Conservation (phyloP, 768 basidiomycete species). For the Boletus subcaerulescens region DNA sequence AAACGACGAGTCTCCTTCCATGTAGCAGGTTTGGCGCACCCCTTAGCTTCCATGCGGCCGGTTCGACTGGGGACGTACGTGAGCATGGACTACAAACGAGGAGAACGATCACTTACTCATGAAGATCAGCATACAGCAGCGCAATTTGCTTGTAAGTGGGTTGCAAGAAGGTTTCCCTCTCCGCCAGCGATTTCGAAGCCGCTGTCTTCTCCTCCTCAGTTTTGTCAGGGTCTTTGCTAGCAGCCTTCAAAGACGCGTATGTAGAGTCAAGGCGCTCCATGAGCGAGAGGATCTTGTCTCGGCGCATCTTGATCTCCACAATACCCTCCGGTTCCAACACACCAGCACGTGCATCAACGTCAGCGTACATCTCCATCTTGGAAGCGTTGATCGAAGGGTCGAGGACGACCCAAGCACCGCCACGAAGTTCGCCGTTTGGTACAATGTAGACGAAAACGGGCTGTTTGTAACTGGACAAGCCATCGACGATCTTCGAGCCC, state of each 20-base stretch:
- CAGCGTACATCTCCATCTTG: constrained; percentile 99
- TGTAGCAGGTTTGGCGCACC: constrained; percentile 79
- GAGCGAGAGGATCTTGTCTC: constrained; percentile 82
- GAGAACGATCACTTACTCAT: constrained; percentile 63
- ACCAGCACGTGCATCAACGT: constrained; percentile 93
- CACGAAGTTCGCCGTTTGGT: constrained; percentile 97
- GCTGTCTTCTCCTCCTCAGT: constrained; percentile 70
- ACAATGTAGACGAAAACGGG: constrained; percentile 98
- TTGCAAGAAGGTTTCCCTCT: constrained; percentile 75
- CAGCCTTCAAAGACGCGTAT: constrained; percentile 78
- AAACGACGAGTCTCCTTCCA: constrained; percentile 89
- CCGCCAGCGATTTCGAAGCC: constrained; percentile 64
- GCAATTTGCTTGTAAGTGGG: constrained; percentile 95
- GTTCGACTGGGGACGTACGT: constrained; percentile 58
- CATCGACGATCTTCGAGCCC: constrained; percentile 98
- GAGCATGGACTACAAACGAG: neutral
- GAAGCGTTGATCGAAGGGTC: constrained; percentile 96
- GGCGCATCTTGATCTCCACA: constrained; percentile 96
- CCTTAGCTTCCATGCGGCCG: constrained; percentile 97
- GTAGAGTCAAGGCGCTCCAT: constrained; percentile 92
- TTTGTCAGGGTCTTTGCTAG: constrained; percentile 72
- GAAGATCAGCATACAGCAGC: constrained; percentile 91
- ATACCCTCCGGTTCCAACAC: constrained; percentile 97
- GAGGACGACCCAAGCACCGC: constrained; percentile 98
- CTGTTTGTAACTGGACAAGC: constrained; percentile 93